These are phyloP conservation scores for Golubevia sp. DNA, from an alignment of 1,284 basidiomycete species.

Conservation along the genomic window DNA sequence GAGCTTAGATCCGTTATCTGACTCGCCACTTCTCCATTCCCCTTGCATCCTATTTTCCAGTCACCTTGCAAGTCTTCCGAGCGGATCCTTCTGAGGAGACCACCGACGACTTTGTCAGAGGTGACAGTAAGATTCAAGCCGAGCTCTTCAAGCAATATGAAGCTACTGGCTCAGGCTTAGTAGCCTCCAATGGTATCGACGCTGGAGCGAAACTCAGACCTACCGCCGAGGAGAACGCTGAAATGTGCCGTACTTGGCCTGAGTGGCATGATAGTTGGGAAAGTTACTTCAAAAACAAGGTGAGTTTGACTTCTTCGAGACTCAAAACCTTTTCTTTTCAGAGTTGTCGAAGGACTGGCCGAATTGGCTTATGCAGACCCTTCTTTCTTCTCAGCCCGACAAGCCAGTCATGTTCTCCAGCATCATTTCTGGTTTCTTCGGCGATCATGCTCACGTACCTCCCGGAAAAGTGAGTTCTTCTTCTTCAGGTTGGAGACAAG, in stretches of 20 bases:
- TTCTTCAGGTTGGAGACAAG: too few species aligned
- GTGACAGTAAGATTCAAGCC: constrained; percentile 65
- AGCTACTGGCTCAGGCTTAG: constrained; percentile 70
- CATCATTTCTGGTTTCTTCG: too few species aligned
- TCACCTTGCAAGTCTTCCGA: constrained; percentile 67
- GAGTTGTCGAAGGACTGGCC: too few species aligned
- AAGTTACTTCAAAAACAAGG: constrained; percentile 74
- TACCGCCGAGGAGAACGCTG: constrained; percentile 71
- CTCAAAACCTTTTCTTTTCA: too few species aligned
- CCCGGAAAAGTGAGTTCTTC: constrained; percentile 62
- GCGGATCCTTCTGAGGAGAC: constrained; percentile 72
- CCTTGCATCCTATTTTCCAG: constrained; percentile 65
- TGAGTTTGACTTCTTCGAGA: constrained; percentile 67
- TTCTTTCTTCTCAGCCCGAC: too few species aligned
- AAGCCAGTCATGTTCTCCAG: too few species aligned
- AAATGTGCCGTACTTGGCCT: constrained; percentile 68
- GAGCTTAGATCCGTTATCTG: too few species aligned
- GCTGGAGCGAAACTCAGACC: constrained; percentile 78
- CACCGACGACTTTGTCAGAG: constrained; percentile 73
- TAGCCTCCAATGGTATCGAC: constrained; percentile 72
- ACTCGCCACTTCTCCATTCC: too few species aligned
- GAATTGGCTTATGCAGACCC: too few species aligned
- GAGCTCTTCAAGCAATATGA: constrained; percentile 73
- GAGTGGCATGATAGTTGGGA: constrained; percentile 74
- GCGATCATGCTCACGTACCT: constrained; percentile 71